phyloP scores from a whole-genome alignment of 2,329 filamentous ascomycete species.

The Didymella glomerata region DNA sequence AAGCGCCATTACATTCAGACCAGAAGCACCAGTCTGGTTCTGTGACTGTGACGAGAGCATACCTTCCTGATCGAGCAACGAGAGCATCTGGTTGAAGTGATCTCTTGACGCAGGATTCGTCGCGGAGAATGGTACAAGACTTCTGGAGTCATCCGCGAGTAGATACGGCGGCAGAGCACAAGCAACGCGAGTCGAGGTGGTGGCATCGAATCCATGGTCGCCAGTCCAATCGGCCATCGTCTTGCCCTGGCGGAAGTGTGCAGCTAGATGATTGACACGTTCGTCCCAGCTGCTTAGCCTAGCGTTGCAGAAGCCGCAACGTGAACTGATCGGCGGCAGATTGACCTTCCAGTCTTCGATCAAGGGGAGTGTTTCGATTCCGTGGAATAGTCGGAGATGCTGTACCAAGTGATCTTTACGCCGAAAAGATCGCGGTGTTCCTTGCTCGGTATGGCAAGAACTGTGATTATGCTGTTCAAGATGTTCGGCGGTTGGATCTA shows the following conservation, averaged over 20 bases:
- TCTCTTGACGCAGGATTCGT: conserved; percentile 38
- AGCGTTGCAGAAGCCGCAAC: conserved; percentile 38
- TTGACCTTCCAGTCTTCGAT: conserved; percentile 37
- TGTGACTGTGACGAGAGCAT: not conserved
- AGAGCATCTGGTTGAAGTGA: conserved; percentile 32
- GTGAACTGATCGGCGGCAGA: conserved; percentile 32
- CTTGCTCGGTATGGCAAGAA: conserved; percentile 30
- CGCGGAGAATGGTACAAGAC: conserved; percentile 54
- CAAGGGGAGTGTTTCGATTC: conserved; percentile 44
- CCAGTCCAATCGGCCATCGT: conserved; percentile 42
- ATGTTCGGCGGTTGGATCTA: conserved; percentile 17
- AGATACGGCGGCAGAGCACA: conserved; percentile 58
- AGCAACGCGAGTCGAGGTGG: conserved; percentile 54
- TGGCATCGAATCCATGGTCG: conserved; percentile 40
- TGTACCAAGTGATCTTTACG: conserved; percentile 42
- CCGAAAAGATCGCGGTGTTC: conserved; percentile 39
- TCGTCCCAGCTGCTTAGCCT: conserved; percentile 35
- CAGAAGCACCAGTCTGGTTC: not conserved
- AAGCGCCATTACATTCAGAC: conserved; percentile 2
- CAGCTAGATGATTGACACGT: conserved; percentile 36
- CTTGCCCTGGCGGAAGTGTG: conserved; percentile 35
- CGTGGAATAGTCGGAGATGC: conserved; percentile 38
- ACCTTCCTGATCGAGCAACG: conserved; percentile 18
- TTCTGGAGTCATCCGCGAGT: conserved; percentile 53
- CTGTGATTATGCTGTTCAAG: conserved; percentile 34